These are phyloP conservation scores for Sutorius eximius DNA, from an alignment of 1,284 basidiomycete species.

Conservation along the genomic window DNA sequence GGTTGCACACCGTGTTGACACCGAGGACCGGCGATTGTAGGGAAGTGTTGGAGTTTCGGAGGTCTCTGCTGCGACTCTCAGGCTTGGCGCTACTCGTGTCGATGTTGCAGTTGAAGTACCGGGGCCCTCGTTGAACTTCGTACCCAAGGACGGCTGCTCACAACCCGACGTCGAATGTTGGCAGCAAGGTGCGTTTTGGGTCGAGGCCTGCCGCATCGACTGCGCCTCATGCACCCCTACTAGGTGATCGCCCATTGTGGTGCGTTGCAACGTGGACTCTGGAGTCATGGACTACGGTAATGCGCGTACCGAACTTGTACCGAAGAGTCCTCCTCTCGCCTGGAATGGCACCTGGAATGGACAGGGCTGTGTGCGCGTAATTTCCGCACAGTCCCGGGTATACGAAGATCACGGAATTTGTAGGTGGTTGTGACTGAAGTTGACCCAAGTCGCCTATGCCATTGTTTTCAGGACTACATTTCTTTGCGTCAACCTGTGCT, in stretches of 20 bases:
- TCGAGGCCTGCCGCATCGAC: background rate
- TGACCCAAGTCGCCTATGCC: background rate
- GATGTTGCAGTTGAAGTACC: background rate
- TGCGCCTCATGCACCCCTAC: background rate
- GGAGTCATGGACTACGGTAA: slow-evolving; percentile 3
- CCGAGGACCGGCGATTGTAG: slow-evolving; percentile 20
- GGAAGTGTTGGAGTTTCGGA: slow-evolving; percentile 7
- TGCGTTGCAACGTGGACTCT: slow-evolving; percentile 12
- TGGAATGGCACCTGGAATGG: slow-evolving; percentile 8
- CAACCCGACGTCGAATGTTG: background rate
- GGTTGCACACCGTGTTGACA: background rate
- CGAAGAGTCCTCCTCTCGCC: slow-evolving; percentile 9
- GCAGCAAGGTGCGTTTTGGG: background rate
- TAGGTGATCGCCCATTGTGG: background rate
- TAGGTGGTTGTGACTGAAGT: background rate
- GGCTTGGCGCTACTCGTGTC: background rate
- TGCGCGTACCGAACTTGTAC: slow-evolving; percentile 1
- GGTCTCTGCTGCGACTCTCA: background rate
- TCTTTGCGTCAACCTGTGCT: slow-evolving; percentile 21
- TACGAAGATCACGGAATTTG: background rate
- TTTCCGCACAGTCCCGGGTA: slow-evolving; percentile 18
- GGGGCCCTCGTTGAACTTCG: background rate
- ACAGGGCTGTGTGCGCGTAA: slow-evolving; percentile 22
- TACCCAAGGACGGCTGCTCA: background rate
- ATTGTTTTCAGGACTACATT: slow-evolving; percentile 4